Evolutionary conservation across 139 green algal genomes (phyloP).

Genomic region (Closterium sp.): DNA sequence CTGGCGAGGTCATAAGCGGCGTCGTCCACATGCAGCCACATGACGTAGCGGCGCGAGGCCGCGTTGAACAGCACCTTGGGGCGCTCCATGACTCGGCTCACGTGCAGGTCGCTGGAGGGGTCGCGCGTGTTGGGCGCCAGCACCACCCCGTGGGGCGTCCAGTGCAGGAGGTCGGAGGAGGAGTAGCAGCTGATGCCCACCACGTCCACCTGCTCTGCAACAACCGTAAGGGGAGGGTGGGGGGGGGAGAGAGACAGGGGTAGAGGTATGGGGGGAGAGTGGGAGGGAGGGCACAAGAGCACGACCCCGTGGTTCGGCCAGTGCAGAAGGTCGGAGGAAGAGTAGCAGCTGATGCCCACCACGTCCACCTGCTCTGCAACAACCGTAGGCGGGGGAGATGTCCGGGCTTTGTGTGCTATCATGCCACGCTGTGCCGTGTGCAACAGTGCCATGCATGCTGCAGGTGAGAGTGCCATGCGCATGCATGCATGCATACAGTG

Average conservation of each 20-base stretch:
- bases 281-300: slow-evolving; percentile 10
- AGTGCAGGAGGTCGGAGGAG: slow-evolving; percentile 51
- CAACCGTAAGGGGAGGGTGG: neutral
- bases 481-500: neutral
- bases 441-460: neutral
- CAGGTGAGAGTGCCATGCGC: neutral
- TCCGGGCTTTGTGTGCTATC: neutral
- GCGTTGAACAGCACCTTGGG: slow-evolving; percentile 55
- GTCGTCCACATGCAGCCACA: slow-evolving; percentile 62
- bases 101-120: slow-evolving; percentile 47
- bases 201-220: slow-evolving; percentile 52
- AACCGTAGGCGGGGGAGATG: no score
- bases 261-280: neutral
- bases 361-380: slow-evolving; percentile 56
- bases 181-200: slow-evolving; percentile 56
- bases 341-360: slow-evolving; percentile 56
- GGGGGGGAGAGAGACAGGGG: neutral
- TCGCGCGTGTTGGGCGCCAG: slow-evolving; percentile 24
- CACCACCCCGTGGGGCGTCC: slow-evolving; percentile 50
- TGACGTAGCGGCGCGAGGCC: slow-evolving; percentile 45
- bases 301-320: slow-evolving; percentile 53
- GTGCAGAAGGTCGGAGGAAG: slow-evolving; percentile 42
- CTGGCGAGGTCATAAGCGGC: slow-evolving; percentile 53
- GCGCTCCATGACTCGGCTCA: slow-evolving; percentile 54
- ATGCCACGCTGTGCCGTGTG: neutral